Conservation (phyloP, 768 basidiomycete species). For the Amanita inopinata region DNA sequence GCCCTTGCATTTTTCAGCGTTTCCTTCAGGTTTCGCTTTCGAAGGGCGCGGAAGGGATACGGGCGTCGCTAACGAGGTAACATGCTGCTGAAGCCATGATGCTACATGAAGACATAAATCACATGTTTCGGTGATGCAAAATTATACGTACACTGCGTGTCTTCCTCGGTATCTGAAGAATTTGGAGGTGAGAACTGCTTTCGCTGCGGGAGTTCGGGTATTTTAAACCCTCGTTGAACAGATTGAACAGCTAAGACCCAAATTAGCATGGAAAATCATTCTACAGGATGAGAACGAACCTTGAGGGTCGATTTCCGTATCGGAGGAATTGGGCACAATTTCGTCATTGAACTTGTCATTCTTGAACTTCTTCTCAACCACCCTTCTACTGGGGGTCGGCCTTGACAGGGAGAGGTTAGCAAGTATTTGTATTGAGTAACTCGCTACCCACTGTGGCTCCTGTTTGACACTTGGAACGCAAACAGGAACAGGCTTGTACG, state of each 20-base stretch:
- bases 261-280: no score
- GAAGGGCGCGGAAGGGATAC: constrained; percentile 1
- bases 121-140: background rate
- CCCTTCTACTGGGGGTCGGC: constrained; percentile 7
- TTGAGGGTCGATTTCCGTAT: constrained; percentile 33
- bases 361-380: background rate
- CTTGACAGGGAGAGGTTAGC: constrained; percentile 2
- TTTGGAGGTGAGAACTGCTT: background rate
- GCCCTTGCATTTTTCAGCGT: background rate
- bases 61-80: constrained; percentile 1
- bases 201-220: constrained; percentile 9
- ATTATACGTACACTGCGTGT: constrained; percentile 11
- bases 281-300: no score
- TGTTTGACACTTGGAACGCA: constrained; percentile 11
- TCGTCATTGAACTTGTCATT: constrained; percentile 7
- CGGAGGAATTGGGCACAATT: constrained; percentile 20
- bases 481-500: constrained; percentile 15
- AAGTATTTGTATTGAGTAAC: no score
- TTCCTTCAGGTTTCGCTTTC: background rate
- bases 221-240: constrained; percentile 13
- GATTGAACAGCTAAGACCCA: no score
- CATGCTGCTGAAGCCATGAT: background rate
- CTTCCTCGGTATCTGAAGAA: constrained; percentile 17
- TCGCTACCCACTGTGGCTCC: constrained; percentile 17
- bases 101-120: background rate